A percentile compares a stretch with the other conserved stretches of the same genome.
These are phyloP conservation scores for Elymus sibiricus DNA, from an alignment of 176 grass and related monocot species.

Conservation along the genomic window DNA sequence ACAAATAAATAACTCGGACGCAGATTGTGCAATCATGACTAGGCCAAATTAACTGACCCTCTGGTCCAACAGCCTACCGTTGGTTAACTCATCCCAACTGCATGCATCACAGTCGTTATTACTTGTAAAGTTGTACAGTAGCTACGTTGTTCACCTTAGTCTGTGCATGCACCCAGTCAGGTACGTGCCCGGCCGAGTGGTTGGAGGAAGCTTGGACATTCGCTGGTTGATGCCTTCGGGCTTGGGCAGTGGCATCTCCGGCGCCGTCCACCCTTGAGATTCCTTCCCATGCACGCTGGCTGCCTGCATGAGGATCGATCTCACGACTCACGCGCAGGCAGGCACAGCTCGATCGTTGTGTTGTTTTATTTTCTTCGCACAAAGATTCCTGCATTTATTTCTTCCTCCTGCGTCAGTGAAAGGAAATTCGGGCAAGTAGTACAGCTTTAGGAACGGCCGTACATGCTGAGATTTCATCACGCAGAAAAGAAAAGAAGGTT, in stretches of 20 bases:
- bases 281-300: not conserved
- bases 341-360: not conserved
- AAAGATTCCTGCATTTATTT: slow-evolving; percentile 25
- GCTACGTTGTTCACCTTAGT: not conserved
- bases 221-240: not conserved
- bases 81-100: not conserved
- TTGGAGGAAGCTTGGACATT: not conserved
- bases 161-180: not conserved
- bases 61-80: not conserved
- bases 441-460: slow-evolving; percentile 20
- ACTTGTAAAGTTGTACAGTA: not conserved
- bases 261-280: slow-evolving; percentile 41
- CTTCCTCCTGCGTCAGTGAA: not conserved
- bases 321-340: not conserved
- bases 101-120: not conserved
- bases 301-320: not conserved
- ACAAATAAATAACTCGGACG: slow-evolving; percentile 11
- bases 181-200: not conserved
- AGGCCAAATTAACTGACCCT: not conserved
- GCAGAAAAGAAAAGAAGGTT: not conserved
- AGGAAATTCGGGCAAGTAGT: slow-evolving; percentile 29
- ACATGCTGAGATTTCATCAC: slow-evolving; percentile 36
- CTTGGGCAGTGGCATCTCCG: slow-evolving; percentile 23
- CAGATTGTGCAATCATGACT: slow-evolving; percentile 4
- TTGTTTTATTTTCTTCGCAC: not conserved